Evolutionary conservation across 371 early-diverging fungal genomes (phyloP), one percentile per base, ranked within the genome.

Genomic region (Vairimorpha ceranae): DNA sequence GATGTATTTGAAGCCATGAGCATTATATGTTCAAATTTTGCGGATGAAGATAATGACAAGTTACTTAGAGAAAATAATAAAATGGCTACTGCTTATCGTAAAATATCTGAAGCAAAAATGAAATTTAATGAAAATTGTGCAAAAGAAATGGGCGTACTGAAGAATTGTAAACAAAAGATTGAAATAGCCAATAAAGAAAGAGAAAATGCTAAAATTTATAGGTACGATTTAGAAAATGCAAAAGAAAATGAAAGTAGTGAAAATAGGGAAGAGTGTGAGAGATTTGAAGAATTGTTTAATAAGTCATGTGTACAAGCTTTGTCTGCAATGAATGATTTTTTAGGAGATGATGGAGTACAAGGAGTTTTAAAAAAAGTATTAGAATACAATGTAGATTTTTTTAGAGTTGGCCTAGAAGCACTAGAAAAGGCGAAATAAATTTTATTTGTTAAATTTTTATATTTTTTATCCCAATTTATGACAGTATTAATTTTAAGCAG

Each of bases 171-270:
- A 61, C 65, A 72, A 3, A 45, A 63, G 36, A 27, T 68, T 21
- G 51, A 69, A 17, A 52, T n/a, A 15, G 82, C 80, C 67, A 78
- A 82, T 54, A 68, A 72, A 23, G 65, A 61, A 32, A 66, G 84
- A 48, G 69, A 75, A 15, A 66, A 74, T 58, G 54, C 75, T 10
- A 70, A 74, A 41, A 74, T 80, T 41, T 72, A 70, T n/a, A 45
- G 82, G 17, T 82, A 80, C 48, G 80, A 77, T 67, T 54, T 80
- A 19, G 80, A 80, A 29, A 69, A 51, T 19, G 15, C 58, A 2
- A 41, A 66, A 17, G 29, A 69, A 36, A 68, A 65, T 36, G 73
- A 69, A 17, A 36, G 41, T 15, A 33, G 51, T 17, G 65, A 74
- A 7, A 27, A 61, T 15, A 21, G 45, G 56, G 23, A 61, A 27